Base-by-base conservation (phyloP, 257 asterid species). In the Scutellaria minor region DNA sequence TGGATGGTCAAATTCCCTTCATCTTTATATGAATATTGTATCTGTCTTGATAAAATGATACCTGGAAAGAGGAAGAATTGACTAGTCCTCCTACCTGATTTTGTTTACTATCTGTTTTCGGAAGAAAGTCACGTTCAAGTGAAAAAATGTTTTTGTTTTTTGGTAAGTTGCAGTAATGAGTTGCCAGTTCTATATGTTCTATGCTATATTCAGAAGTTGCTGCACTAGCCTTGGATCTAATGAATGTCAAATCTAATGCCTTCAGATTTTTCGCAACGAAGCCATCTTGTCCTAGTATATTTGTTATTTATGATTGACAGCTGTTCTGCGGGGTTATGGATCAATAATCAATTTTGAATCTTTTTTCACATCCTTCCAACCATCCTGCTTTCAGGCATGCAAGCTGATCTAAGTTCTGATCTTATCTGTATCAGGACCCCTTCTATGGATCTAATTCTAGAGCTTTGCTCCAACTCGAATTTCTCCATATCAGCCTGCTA, bases 1-100 rank as follows among this genome's bases (percentile, higher is more conserved):
- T 65, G 87, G 67, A 56, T 70, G 65, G 58, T 61, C 55, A 56
- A 62, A 72, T 54, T 71, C 40, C 40, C 67, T 62, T 72, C 47
- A 52, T 60, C 63, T 66, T 66, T 47, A 68, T 63, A n/a, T 40
- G 66, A 59, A 64, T 64, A 57, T 52, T 77, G 58, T 75, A 35
- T 72, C 41, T 48, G 48, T 52, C 47, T 67, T 53, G 50, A 59
- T 52, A n/a, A 62, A 39, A 48, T 73, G 15, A 70, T 71, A 47
- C 57, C 68, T 64, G 52, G 22, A 62, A 61, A 71, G 50, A 37
- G 39, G 64, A 61, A 31, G 47, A 45, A 46, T 39, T 27, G 11
- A 47, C 61, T 41, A 5, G 37, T 61, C 42, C 39, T 50, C 70
- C 47, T 65, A 22, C 44, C 41, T 24, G 54, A 14, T 60, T 61